phyloP scores from a whole-genome alignment of 495 filamentous ascomycete genomes.

The Acidomyces sp. region DNA sequence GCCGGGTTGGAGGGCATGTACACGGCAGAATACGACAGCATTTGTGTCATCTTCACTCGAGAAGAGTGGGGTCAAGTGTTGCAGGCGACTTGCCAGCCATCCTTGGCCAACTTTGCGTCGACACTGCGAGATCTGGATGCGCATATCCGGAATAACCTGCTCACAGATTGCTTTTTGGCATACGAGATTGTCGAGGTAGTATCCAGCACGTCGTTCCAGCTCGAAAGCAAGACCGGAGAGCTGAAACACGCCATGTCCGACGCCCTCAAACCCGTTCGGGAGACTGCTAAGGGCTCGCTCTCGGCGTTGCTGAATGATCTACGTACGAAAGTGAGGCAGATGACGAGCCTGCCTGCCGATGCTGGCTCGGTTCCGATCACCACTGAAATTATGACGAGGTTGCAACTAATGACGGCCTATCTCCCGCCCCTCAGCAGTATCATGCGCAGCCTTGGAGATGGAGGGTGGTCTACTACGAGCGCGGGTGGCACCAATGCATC shows the following conservation, averaged over 20 bases:
- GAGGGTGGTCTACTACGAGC: conserved; percentile 59
- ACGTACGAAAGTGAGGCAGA: conserved; percentile 47
- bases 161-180: conserved; percentile 88
- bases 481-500: conserved; percentile 41
- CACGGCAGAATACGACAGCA: conserved; percentile 73
- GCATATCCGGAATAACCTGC: conserved; percentile 73
- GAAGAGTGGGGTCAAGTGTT: conserved; percentile 71
- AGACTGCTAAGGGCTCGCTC: conserved; percentile 80
- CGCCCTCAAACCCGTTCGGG: conserved; percentile 73
- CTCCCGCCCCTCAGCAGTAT: conserved; percentile 77
- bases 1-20: conserved; percentile 78
- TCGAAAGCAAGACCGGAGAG: conserved; percentile 73
- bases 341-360: conserved; percentile 61
- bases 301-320: conserved; percentile 78
- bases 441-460: conserved; percentile 81
- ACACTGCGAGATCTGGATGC: conserved; percentile 80
- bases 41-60: conserved; percentile 67
- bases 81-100: conserved; percentile 57
- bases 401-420: conserved; percentile 78
- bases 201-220: conserved; percentile 58
- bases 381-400: conserved; percentile 69
- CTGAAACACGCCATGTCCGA: conserved; percentile 72
- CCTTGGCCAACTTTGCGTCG: conserved; percentile 68
- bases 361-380: conserved; percentile 67
- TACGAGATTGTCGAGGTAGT: conserved; percentile 95